Percentiles rank a stretch among this genome's conserved stretches.
Conservation (phyloP, 495 filamentous ascomycete genomes). For the Neurospora sp. region DNA sequence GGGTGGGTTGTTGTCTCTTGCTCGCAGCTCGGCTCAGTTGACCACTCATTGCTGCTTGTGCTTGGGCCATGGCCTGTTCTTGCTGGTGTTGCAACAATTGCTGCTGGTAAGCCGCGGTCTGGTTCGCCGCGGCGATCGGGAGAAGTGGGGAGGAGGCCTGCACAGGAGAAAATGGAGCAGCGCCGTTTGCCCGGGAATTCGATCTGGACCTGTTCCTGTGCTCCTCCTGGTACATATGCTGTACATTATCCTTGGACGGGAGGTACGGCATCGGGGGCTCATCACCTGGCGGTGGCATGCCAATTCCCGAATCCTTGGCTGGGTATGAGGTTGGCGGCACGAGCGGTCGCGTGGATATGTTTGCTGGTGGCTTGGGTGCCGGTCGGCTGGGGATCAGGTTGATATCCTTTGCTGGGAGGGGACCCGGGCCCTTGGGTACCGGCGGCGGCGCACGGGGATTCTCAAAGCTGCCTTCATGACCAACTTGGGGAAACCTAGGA, state of each 20-base stretch:
- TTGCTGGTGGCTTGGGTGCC: conserved; percentile 55
- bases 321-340: conserved; percentile 39
- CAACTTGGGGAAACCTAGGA: conserved; percentile 78
- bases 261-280: conserved; percentile 38
- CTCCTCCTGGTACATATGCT: conserved; percentile 44
- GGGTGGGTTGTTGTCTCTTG: conserved; percentile 48
- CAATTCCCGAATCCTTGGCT: conserved; percentile 44
- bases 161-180: conserved; percentile 28
- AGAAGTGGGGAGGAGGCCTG: conserved; percentile 23
- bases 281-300: conserved; percentile 42
- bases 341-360: conserved; percentile 27
- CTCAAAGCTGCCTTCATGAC: conserved; percentile 90
- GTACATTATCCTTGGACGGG: conserved; percentile 33
- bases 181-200: conserved; percentile 41
- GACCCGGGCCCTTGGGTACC: conserved; percentile 51
- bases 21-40: conserved; percentile 54
- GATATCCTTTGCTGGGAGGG: conserved; percentile 36
- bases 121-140: conserved; percentile 19
- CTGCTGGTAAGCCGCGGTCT: conserved; percentile 54
- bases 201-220: conserved; percentile 37
- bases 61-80: conserved; percentile 64
- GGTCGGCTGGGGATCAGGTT: conserved; percentile 53
- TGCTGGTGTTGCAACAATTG: conserved; percentile 58
- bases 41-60: conserved; percentile 50
- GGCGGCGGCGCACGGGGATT: conserved; percentile 91